phyloP scores from a whole-genome alignment of 352 stramenopile species.

The Pythium dissotocum region DNA sequence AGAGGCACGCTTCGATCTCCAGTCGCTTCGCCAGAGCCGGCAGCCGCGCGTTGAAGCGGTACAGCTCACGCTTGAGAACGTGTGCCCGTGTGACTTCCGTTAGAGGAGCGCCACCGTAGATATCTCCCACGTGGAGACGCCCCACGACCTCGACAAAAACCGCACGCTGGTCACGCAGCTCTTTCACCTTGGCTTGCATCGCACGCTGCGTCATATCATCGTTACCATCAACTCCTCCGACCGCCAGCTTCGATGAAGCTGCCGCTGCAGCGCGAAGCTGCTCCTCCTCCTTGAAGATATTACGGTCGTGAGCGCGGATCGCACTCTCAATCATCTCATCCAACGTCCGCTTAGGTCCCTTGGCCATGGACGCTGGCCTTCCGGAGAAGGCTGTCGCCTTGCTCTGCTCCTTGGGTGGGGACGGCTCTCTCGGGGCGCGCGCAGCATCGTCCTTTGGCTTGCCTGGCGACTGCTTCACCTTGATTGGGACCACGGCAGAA shows the following conservation, averaged over 20 bases:
- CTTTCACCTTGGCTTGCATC: slow-evolving; percentile 22
- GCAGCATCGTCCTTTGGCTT: slow-evolving; percentile 11
- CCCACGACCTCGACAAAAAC: slow-evolving; percentile 20
- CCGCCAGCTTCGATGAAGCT: slow-evolving; percentile 7
- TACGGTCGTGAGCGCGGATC: slow-evolving; percentile 9
- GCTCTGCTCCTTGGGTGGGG: slow-evolving; percentile 3
- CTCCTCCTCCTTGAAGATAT: slow-evolving; percentile 16
- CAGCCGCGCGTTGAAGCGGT: slow-evolving; percentile 21
- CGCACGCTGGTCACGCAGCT: slow-evolving; percentile 21
- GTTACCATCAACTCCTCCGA: slow-evolving; percentile 3
- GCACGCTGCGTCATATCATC: slow-evolving; percentile 20
- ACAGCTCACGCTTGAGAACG: slow-evolving; percentile 25
- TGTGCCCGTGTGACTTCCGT: not conserved
- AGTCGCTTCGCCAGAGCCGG: slow-evolving; percentile 28
- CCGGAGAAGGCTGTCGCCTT: slow-evolving; percentile 4
- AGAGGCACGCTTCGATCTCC: slow-evolving; percentile 23
- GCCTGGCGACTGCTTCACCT: slow-evolving; percentile 8
- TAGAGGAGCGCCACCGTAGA: not conserved
- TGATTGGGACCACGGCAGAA: not conserved
- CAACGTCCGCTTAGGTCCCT: slow-evolving; percentile 5
- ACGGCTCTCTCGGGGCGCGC: slow-evolving; percentile 7
- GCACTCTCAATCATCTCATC: slow-evolving; percentile 1
- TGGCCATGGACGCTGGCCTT: not conserved
- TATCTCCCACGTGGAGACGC: slow-evolving; percentile 1
- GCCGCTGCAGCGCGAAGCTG: not conserved